These are phyloP conservation scores for Ceriops tagal DNA, from an alignment of 345 rosid genomes.

Conservation along the genomic window DNA sequence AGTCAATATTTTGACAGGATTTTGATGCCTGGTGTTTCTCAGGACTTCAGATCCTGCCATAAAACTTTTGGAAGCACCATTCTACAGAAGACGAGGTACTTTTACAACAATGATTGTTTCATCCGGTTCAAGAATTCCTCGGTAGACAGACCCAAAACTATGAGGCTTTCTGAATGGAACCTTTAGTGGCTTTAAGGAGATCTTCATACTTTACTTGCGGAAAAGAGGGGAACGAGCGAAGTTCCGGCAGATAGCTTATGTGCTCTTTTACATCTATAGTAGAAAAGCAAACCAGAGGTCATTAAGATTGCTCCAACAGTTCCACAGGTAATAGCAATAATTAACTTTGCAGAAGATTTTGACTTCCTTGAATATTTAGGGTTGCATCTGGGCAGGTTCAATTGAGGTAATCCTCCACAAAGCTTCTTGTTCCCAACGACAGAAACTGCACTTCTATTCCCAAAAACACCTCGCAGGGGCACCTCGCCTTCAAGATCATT, in stretches of 20 bases:
- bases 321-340: background rate
- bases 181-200: background rate
- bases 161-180: background rate
- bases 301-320: background rate
- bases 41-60: conserved; percentile 12
- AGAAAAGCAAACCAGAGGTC: background rate
- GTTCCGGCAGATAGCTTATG: background rate
- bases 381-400: background rate
- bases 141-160: conserved; percentile 9
- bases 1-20: too few relatives aligned
- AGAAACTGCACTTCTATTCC: conserved; percentile 7
- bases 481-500: conserved; percentile 16
- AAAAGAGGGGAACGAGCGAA: background rate
- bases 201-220: background rate
- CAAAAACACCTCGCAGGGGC: conserved; percentile 10
- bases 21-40: background rate
- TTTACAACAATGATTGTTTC: conserved; percentile 1
- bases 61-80: conserved; percentile 7
- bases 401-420: conserved; percentile 10
- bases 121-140: background rate
- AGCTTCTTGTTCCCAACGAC: conserved; percentile 6
- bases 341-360: background rate
- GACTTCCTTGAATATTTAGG: too few relatives aligned
- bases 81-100: background rate
- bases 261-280: background rate